Base-by-base conservation (phyloP, 371 early-diverging fungal species). In the Rhizopus microsporus region DNA sequence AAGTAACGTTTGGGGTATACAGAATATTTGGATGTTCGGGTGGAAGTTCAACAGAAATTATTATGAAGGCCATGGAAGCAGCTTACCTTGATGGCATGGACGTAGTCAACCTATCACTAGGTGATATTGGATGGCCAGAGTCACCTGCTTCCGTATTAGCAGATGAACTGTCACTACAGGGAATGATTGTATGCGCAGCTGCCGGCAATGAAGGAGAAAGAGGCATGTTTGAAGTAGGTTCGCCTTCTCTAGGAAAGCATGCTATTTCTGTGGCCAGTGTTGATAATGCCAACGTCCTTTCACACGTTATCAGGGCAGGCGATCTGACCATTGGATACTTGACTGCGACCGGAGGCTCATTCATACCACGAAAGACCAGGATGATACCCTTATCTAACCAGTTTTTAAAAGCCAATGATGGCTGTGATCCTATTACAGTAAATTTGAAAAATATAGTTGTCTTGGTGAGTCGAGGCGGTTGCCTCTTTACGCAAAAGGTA, bases 1-100 rank as follows among this genome's bases (percentile, higher is more conserved):
- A 23, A 75, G 81, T 68, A 2, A 88, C 79, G 0, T 64, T 88
- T 48, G 88, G 88, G 7, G 87, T 82, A 2, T 89, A 88, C 57
- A 68, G 88, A 35, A 81, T 88, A 0, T 91, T 93, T 73, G 90
- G 92, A 23, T 94, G 93, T 67, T 60, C 66, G 2, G 92, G 89
- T 6, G 78, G 79, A 48, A 84, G 88, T n/a, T 70, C 85, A 0
- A 82, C 82, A 35, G 93, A 91, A 56, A 71, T 88, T 5, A 77
- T 93, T 7, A 74, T 90, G 54, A 78, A 80, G 44, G 93, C 91
- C 0, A 77, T 93, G 75, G 86, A 86, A 47, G 59, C 30, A 5
- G 93, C 94, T 1, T 83, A 77, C 58, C 61, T 70, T 0, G 92
- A 91, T 59, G 84, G 88, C 5, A 86, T 88, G 83, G 77, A 77